Evolutionary conservation across 1,284 basidiomycete genomes (phyloP), one percentile per base, ranked within the genome.

Genomic region (Mycosarcoma maydis): DNA sequence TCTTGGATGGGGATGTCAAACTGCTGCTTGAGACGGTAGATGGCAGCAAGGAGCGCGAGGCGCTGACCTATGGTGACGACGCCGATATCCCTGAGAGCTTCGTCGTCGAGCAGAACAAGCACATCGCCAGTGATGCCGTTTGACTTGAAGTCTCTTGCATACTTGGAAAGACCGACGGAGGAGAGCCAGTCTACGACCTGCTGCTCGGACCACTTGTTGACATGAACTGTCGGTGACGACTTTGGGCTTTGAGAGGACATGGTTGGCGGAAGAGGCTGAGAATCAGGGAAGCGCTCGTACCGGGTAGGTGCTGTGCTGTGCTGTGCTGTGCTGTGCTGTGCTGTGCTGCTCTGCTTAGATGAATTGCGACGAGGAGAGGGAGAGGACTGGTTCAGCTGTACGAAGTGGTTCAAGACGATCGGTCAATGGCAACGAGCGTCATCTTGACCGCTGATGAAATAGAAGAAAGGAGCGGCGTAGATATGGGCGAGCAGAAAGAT

Each of bases 81-180:
- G 46, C 80, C 80, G 23, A 81, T 59, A 27, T 81, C 80, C 22
- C 58, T 71, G 44, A 81, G 66, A 2, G 75, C 68, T 9, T 77
- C 76, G 8, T 80, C 71, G 50, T 81, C 80, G 46, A 81, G 73
- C 13, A 77, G 47, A 14, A 80, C 49, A 33, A 81, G 74, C 6
- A 75, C 76, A 44, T 80, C 78, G 24, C 80, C 80, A 17, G 66
- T 72, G 65, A 81, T 80, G 42, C 73, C 78, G 26, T 81, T 75
- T 19, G 50, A 38, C 22, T 50, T 59, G 34, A 77, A 77, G 44
- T 64, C 58, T 10, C 43, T 38, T 4, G 54, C 56, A 48, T 74
- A 72, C 45, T 75, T 66, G 32, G 55, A 37, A 20, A 77, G 55
- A 11, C 67, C 71, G 27, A 72, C 52, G 11, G 61, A 45, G 32